A percentile compares a stretch with the other conserved stretches of the same genome.
Conservation (phyloP, 306 rosid species). For the Dryas alaskensis region DNA sequence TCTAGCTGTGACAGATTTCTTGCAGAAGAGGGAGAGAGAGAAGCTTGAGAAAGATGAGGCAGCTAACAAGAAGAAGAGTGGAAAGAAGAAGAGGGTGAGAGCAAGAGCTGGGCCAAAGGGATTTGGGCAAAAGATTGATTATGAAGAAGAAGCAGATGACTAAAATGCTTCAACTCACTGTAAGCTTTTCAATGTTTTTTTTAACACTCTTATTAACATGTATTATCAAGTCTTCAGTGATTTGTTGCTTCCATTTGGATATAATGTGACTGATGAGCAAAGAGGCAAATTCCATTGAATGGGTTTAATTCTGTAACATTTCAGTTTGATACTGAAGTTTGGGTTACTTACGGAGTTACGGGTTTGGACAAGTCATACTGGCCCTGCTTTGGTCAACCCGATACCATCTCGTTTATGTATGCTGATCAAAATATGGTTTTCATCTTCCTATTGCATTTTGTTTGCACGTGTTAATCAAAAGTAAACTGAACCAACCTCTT, state of each 20-base stretch:
- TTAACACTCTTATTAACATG: background rate
- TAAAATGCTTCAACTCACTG: background rate
- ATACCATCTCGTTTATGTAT: too few species aligned
- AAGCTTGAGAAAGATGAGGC: slow-evolving; percentile 79
- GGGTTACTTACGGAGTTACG: too few species aligned
- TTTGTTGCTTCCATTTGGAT: background rate
- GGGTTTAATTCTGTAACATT: too few species aligned
- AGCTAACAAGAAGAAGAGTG: slow-evolving; percentile 34
- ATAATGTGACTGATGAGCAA: background rate
- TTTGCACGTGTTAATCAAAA: too few species aligned
- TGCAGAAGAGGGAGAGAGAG: slow-evolving; percentile 85
- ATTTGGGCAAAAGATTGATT: slow-evolving; percentile 67
- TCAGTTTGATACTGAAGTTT: too few species aligned
- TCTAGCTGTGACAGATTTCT: slow-evolving; percentile 69
- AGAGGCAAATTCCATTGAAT: background rate
- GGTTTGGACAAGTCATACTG: too few species aligned
- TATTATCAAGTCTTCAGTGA: background rate
- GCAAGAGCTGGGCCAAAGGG: slow-evolving; percentile 73
- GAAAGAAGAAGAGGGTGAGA: slow-evolving; percentile 52
- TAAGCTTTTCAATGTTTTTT: background rate
- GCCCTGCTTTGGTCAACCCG: too few species aligned
- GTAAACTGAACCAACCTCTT: too few species aligned
- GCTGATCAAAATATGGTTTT: too few species aligned
- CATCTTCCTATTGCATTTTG: too few species aligned
- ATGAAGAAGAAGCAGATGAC: slow-evolving; percentile 27